Evolutionary conservation across 1,139 yeast species (phyloP).

Genomic region (Magnusiomyces tetraspermus): DNA sequence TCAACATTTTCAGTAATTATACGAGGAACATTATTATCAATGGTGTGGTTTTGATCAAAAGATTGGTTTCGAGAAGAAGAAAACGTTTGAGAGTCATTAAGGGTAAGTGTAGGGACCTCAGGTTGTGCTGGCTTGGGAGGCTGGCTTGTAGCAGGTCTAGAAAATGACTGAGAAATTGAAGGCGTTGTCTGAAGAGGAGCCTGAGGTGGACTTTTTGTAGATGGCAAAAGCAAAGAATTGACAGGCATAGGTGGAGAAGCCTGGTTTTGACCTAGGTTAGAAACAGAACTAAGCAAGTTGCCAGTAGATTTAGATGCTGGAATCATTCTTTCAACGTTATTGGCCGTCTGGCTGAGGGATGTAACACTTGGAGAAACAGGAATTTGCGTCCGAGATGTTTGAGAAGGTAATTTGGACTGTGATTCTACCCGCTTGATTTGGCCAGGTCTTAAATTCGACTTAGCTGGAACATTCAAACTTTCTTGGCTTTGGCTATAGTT

Average conservation of each 20-base stretch:
- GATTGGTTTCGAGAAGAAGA: not conserved
- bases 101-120: not conserved
- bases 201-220: too few relatives aligned
- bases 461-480: not conserved
- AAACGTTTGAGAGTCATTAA: not conserved
- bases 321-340: not conserved
- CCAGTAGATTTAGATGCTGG: not conserved
- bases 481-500: not conserved
- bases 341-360: not conserved
- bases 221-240: too few relatives aligned
- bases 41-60: not conserved
- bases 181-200: too few relatives aligned
- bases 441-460: not conserved
- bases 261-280: not conserved
- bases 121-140: not conserved
- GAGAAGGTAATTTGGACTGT: not conserved
- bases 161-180: too few relatives aligned
- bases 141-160: not conserved
- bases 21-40: constrained; percentile 65
- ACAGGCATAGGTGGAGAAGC: not conserved
- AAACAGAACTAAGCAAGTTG: not conserved
- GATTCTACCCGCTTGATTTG: not conserved
- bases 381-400: not conserved
- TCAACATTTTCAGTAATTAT: constrained; percentile 64
- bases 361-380: not conserved